Evolutionary conservation across 345 rosid genomes (phyloP), one percentile per base, ranked within the genome.

Genomic region (Eucalyptus curtisii): DNA sequence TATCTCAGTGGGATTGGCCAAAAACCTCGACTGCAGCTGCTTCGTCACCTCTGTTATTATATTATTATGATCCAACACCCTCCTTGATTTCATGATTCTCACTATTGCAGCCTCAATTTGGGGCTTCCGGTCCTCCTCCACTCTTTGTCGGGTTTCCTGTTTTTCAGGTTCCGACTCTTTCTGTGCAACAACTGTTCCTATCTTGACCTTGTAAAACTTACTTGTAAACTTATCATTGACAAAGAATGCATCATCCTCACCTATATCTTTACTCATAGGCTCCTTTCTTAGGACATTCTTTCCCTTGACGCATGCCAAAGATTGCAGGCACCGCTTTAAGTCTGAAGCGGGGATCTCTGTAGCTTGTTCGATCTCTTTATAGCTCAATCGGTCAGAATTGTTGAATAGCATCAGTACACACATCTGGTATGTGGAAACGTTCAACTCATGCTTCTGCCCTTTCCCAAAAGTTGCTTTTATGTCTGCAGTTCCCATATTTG

Each of bases 401-500:
- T 98, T 98, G 86, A 97, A 98, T 86, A 97, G 89, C 97, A 98
- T 93, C 53, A 98, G 96, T 40, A 98, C 99, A 89, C 99, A 98
- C 99, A 98, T 98, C 66, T 98, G 99, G 94, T 95, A 98, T 5
- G 99, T 98, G 22, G 99, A 98, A 81, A 98, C 99, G 61, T 98
- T 98, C 94, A 98, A 89, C 91, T 97, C 99, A 87, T 98, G 99
- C 93, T 95, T 98, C 94, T 98, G 99, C 91, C 98, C 99, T 91
- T 96, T 98, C 86, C 98, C 99, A 71, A 98, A 97, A 14, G 89
- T 86, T 44, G 99, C 99, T 90, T 94, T 98, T 88, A 98, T 93
- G 87, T 98, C 99, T 2, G 99, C 99, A 50, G 98, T 93, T 86
- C 99, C 99, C 99, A 96, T 98, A 94, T 98, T 98, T n/a, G 99